Base-by-base conservation (phyloP, 345 rosid genomes). In the Pistacia integerrima region DNA sequence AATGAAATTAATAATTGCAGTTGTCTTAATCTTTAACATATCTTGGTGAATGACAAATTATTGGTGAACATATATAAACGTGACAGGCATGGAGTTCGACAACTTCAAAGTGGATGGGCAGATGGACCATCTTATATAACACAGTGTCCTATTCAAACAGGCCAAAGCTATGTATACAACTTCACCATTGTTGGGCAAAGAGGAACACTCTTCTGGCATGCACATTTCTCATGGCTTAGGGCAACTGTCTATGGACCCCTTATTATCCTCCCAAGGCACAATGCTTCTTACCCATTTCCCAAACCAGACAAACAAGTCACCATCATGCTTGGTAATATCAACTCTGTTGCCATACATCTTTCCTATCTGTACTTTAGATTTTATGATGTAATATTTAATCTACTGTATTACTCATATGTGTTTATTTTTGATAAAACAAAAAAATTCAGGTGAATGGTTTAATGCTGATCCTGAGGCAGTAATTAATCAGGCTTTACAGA, bases 201-300 rank as follows among this genome's bases (percentile, higher is more conserved):
- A 78, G 97, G 97, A 79, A 88, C 98, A 30, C 82, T 90, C 49
- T 86, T 89, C 52, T 92, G 90, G 90, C 94, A 92, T 73, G 94
- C 94, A 68, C 97, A 94, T 63, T 28, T 88, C 64, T 83, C 88
- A 46, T 92, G 97, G 97, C 80, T 92, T 22, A 83, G 94, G 74
- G 88, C 97, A 30, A 83, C 94, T 57, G 80, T 90, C 72, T 84
- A 92, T 44, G 97, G 97, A 30, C 88, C 97, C 25, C 80, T 92
- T 25, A 87, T 91, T 83, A 87, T 94, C 82, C 85, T 89, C 62
- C 97, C 97, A 2, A 83, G 56, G 72, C 83, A 6, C 66, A 81
- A 85, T 61, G 84, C 76, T 67, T 65, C 93, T 41, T 92, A 89
- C 81, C 98, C 94, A 11, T 91, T 93, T 62, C 69, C 86, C 70